These are phyloP conservation scores for Hypoxylon sp. DNA, from an alignment of 2,329 filamentous ascomycete genomes.

Conservation along the genomic window DNA sequence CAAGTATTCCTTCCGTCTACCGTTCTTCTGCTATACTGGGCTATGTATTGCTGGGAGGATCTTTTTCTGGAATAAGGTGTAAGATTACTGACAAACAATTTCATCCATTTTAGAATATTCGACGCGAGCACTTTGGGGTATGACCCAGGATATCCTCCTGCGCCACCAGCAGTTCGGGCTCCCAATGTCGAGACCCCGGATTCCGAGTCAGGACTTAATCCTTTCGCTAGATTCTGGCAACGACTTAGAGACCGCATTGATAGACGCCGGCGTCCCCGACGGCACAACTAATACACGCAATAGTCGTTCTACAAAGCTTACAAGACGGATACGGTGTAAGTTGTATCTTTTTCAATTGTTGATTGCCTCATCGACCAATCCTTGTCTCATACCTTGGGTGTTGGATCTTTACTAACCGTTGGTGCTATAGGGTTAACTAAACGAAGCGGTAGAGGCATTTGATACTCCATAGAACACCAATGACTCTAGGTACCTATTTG, in stretches of 20 bases:
- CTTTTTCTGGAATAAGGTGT: background rate
- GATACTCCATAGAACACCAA: background rate
- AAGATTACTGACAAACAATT: slow-evolving; percentile 12
- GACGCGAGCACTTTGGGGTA: background rate
- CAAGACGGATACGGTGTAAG: background rate
- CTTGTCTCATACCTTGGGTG: background rate
- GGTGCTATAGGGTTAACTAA: background rate
- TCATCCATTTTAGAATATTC: slow-evolving; percentile 4
- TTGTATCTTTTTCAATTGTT: background rate
- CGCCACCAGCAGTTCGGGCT: too few relatives aligned
- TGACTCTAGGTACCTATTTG: background rate
- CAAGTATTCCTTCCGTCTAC: background rate
- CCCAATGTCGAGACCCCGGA: too few relatives aligned
- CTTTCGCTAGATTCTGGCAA: background rate
- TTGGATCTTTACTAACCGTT: background rate
- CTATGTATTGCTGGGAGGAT: background rate
- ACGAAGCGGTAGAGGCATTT: background rate
- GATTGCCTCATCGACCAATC: background rate
- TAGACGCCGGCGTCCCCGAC: background rate
- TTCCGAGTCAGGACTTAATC: too few relatives aligned
- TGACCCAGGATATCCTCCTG: too few relatives aligned
- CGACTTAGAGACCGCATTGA: background rate
- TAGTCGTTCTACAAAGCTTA: background rate
- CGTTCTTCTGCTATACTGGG: background rate
- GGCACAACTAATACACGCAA: background rate